Conservation (phyloP, 2,329 filamentous ascomycete species). For the Fusarium albidum region DNA sequence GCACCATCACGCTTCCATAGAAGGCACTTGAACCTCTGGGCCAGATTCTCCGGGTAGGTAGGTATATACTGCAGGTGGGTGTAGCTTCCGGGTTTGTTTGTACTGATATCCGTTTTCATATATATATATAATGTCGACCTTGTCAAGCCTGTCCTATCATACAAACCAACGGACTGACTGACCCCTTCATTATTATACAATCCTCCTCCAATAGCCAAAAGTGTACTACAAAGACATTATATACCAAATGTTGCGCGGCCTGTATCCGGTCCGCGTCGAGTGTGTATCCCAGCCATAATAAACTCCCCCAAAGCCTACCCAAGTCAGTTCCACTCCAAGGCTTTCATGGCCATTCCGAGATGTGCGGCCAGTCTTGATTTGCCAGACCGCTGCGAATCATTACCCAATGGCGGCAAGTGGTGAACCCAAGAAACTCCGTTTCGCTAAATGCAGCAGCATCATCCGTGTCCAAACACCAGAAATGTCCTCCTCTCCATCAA, state of each 20-base stretch:
- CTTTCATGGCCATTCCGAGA: conserved; percentile 17
- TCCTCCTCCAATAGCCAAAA: conserved; percentile 24
- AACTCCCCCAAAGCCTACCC: conserved; percentile 19
- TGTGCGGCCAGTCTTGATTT: conserved; percentile 12
- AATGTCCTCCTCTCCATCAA: conserved; percentile 21
- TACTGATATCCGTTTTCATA: conserved; percentile 12
- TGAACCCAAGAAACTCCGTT: conserved; percentile 47
- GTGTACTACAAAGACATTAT: conserved; percentile 42
- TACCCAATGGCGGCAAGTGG: conserved; percentile 31
- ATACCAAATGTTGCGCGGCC: conserved; percentile 28
- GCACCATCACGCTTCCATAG: no score
- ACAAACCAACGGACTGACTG: conserved; percentile 25
- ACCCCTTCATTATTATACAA: conserved; percentile 21
- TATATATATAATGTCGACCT: conserved; percentile 15
- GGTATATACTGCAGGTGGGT: no score
- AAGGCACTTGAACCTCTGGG: no score
- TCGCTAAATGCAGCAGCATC: conserved; percentile 49
- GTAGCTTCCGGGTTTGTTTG: no score
- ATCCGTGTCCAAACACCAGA: conserved; percentile 21
- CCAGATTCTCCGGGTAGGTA: no score
- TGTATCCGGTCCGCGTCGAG: conserved; percentile 20
- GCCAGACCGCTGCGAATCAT: conserved; percentile 23
- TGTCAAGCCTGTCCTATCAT: conserved; percentile 11
- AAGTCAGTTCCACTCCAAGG: conserved; percentile 21
- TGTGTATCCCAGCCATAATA: conserved; percentile 9